A percentile compares a stretch with the other conserved stretches of the same genome.
phyloP scores from a whole-genome alignment of 1,284 basidiomycete genomes.

The Schizophyllum commune region DNA sequence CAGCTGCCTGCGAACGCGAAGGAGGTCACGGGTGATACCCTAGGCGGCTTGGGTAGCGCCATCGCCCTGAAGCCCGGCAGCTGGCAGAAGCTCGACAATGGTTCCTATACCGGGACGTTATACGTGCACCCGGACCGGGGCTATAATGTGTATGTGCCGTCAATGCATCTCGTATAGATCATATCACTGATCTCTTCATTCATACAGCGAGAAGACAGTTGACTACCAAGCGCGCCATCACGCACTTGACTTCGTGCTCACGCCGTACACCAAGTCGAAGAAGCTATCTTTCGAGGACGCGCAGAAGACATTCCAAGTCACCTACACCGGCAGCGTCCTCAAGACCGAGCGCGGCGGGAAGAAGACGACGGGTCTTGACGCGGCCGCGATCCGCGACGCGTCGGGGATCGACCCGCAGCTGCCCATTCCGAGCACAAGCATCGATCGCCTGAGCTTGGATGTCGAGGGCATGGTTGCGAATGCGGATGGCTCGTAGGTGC shows the following conservation, averaged over 20 bases:
- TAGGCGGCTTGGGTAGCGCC: constrained; percentile 19
- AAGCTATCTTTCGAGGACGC: constrained; percentile 43
- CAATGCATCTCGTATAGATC: not conserved
- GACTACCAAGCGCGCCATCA: constrained; percentile 57
- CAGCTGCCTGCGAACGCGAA: constrained; percentile 15
- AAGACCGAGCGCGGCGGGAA: constrained; percentile 43
- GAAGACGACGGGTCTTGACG: constrained; percentile 58
- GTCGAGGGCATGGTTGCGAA: constrained; percentile 55
- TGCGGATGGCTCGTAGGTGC: constrained; percentile 46
- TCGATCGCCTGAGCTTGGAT: constrained; percentile 49
- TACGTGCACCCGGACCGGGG: constrained; percentile 48
- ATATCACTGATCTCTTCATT: not conserved
- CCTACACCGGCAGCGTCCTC: constrained; percentile 46
- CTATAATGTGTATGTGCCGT: constrained; percentile 32
- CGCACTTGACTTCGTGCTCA: constrained; percentile 49
- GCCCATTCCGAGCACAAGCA: constrained; percentile 37
- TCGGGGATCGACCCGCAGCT: constrained; percentile 27
- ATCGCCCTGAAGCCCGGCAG: constrained; percentile 18
- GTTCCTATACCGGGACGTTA: constrained; percentile 34
- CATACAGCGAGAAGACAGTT: constrained; percentile 37
- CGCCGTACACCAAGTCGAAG: constrained; percentile 43
- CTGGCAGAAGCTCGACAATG: constrained; percentile 15
- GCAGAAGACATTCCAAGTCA: constrained; percentile 44
- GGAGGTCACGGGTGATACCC: constrained; percentile 19
- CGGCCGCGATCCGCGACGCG: constrained; percentile 31